Evolutionary conservation across 1,284 basidiomycete species (phyloP).

Genomic region (Laetiporus sulphureus): DNA sequence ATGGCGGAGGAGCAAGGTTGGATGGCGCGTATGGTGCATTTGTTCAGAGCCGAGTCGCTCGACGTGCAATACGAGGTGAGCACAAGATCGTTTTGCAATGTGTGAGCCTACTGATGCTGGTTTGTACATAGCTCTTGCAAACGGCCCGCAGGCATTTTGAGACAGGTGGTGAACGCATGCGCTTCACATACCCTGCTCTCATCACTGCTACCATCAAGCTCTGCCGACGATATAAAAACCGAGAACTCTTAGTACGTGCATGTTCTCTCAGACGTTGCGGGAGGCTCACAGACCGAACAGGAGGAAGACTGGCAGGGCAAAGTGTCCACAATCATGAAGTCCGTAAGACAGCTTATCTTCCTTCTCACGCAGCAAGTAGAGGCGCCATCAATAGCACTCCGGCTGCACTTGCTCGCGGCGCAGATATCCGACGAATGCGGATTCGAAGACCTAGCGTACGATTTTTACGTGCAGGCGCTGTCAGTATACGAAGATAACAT

Average conservation of each 20-base stretch:
- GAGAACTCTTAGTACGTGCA: slow-evolving; percentile 52
- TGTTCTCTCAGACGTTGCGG: background rate
- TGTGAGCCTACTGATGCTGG: too few species aligned
- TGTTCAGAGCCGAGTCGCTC: slow-evolving; percentile 82
- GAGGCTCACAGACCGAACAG: slow-evolving; percentile 27
- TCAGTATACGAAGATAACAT: slow-evolving; percentile 95
- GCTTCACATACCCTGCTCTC: slow-evolving; percentile 90
- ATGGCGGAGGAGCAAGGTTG: slow-evolving; percentile 96
- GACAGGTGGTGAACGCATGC: slow-evolving; percentile 88
- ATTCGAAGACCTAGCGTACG: slow-evolving; percentile 91
- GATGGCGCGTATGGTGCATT: slow-evolving; percentile 93
- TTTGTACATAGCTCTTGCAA: slow-evolving; percentile 65
- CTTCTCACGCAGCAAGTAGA: slow-evolving; percentile 90
- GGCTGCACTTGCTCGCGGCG: slow-evolving; percentile 89
- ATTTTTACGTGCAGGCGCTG: slow-evolving; percentile 94
- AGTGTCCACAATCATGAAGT: slow-evolving; percentile 82
- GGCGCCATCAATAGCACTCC: slow-evolving; percentile 82
- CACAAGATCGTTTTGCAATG: too few species aligned
- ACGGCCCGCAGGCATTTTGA: slow-evolving; percentile 83
- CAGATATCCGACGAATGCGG: slow-evolving; percentile 90
- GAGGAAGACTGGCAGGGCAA: slow-evolving; percentile 82
- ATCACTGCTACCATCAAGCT: slow-evolving; percentile 89
- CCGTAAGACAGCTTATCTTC: slow-evolving; percentile 85
- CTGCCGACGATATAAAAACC: slow-evolving; percentile 80
- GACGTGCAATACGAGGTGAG: slow-evolving; percentile 83